Evolutionary conservation across 331 rosid genomes (phyloP), one percentile per base, ranked within the genome.

Genomic region (Telfairia occidentalis): DNA sequence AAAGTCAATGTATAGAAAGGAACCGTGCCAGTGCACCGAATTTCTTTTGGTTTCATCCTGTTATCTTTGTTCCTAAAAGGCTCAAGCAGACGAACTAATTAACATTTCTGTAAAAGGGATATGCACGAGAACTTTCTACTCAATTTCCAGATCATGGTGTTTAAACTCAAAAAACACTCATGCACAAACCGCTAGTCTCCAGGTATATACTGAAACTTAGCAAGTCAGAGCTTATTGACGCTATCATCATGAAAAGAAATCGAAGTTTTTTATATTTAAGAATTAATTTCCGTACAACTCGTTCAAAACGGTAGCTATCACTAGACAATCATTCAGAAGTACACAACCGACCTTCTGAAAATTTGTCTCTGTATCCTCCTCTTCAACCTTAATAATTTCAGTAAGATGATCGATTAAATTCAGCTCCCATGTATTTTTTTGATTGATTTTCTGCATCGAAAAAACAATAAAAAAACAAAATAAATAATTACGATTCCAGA

Each of bases 401-500:
- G 96, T 85, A 29, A 95, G 86, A 73, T 95, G 99, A 77, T 95
- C 97, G 19, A 95, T 92, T 96, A 95, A 80, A 78, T 86, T 91
- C 78, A 95, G 84, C 80, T 95, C 96, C 99, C 99, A 95, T 3
- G 96, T 95, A 63, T 95, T 95, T 74, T 89, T 95, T 85, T 95
- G 97, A 87, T 95, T 95, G 52, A 95, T 95, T 95, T 95, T 95
- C 99, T 91, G 92, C 87, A 82, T 40, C 75, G 23, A 50, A 7
- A 50, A 58, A 26, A 32, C 23, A 64, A 53, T 24, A 50, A 6
- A 71, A 82, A 16, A 19, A 28, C 70, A 43, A 23, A 66, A 48
- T 9, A 15, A 55, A 74, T 34, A 23, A 35, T 12, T 24, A 76
- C 21, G 19, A 18, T 40, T n/a, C 49, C 34, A 69, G 29, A 58